Conservation (phyloP, 345 rosid genomes). For the Salix purpurea region DNA sequence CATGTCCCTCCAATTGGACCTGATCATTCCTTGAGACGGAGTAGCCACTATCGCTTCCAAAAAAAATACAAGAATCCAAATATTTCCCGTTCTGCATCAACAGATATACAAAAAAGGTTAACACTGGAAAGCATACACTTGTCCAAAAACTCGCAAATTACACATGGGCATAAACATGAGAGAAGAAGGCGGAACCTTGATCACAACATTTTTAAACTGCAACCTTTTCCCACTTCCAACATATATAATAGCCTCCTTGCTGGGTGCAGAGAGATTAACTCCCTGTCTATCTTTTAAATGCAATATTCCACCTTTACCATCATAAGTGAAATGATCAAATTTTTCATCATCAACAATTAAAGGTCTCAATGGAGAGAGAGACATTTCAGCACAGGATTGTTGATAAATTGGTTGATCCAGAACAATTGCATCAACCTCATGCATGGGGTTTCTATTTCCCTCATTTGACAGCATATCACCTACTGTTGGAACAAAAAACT, state of each 20-base stretch:
- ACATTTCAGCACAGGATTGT: constrained; percentile 60
- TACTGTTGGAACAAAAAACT: constrained; percentile 85
- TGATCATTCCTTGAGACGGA: constrained; percentile 61
- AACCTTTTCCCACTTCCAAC: constrained; percentile 75
- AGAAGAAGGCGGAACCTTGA: constrained; percentile 50
- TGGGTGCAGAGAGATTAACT: constrained; percentile 49
- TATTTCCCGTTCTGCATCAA: constrained; percentile 66
- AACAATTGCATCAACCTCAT: constrained; percentile 54
- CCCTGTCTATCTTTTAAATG: constrained; percentile 72
- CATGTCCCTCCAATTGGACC: constrained; percentile 55
- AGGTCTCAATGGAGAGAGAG: constrained; percentile 70
- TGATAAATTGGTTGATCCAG: constrained; percentile 55
- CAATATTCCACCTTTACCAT: constrained; percentile 82
- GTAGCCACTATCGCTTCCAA: constrained; percentile 81
- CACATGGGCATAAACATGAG: not conserved
- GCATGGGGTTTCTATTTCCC: constrained; percentile 49
- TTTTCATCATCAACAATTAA: constrained; percentile 80
- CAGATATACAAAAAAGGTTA: constrained; percentile 14
- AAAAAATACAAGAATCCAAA: constrained; percentile 82
- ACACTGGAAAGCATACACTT: not conserved
- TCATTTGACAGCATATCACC: constrained; percentile 64
- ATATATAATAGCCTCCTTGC: constrained; percentile 68
- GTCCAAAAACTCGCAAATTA: not conserved
- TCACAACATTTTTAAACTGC: constrained; percentile 74
- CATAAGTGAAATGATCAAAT: constrained; percentile 67